Base-by-base conservation (phyloP, 2,329 filamentous ascomycete species). In the Phyllachora maydis region DNA sequence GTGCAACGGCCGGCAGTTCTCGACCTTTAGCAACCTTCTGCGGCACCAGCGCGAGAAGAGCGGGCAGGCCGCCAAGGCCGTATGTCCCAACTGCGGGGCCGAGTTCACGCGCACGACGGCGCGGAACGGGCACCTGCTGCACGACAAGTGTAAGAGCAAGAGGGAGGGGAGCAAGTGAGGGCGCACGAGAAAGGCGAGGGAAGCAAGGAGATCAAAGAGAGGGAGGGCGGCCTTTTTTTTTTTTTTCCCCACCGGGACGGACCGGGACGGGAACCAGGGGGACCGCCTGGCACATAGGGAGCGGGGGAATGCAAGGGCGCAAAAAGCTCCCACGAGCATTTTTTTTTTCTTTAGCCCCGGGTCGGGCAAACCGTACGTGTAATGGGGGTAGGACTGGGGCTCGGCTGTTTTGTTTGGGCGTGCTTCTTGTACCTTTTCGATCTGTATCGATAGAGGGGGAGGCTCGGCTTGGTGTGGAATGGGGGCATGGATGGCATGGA, bases 1-100 rank as follows among this genome's bases (percentile, higher is more conserved):
- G 8, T 95, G 85, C 56, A 92, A 93, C 39, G 85, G 85, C 11
- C 71, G 83, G 15, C 78, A 91, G 40, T 95, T 95, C 42, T 91
- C 81, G 11, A 93, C 85, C 4, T 93, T 93, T 43, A 92, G 82
- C 62, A 93, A 93, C 43, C 63, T 93, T 4, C 56, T 93, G 18
- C 65, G 85, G 31, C 85, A 95, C 45, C 83, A 93, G 47, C 67
- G 85, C 20, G 85, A 95, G 48, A 93, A 92, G 46, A 90, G 79
- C 1, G 85, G 85, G 14, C 82, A 83, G 24, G 79, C 83, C 8
- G 60, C 76, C 15, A 93, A 93, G 51, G 79, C 81, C 3, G 71
- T 72, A 23, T 95, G 85, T 42, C 82, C 81, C 11, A 76, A 82
- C 42, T 95, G 85, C 40, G 81, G 82, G 18, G 82, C 82, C 8